Evolutionary conservation across 108 stramenopile genomes (phyloP), one percentile per base, ranked within the genome.

Genomic region (Schizochytrium sp.): DNA sequence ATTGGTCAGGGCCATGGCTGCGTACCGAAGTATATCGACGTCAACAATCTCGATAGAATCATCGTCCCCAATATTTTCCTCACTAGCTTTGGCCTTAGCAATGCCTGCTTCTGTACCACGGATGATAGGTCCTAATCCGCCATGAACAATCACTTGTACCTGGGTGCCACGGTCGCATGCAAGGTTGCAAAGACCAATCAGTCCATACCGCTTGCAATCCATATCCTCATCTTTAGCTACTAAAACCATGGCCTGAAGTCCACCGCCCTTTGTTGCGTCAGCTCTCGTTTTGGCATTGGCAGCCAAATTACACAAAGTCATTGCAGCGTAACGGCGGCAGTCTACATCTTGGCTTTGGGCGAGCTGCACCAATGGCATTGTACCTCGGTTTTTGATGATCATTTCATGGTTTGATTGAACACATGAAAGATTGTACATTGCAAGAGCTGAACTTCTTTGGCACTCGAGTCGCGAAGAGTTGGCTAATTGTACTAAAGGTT

Each of bases 171-270:
- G 61, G 83, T 91, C 89, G 92, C 93, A 95, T 57, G 95, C 94
- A 94, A 96, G 94, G 91, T 96, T 96, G 89, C 95, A 92, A 58
- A 96, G 89, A 28, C 93, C 93, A 42, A 95, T 92, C 87, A 93
- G 91, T 41, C 94, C 95, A 89, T 95, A 95, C 44, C 89, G 90
- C 87, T 89, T 88, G n/a, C 76, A 89, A 49, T 95, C 91, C 3
- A 72, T 57, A 60, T 96, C 96, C 4, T 89, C 91, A 73, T 95
- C 95, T 61, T 89, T 91, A 56, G 94, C 88, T 45, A 95, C 57
- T 42, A 91, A 59, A 10, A 95, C 87, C 59, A 94, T 94, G 46
- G 95, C 91, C 92, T 95, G 96, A 87, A 96, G 76, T 15, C 95
- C 96, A 10, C 96, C 96, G 47, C 93, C 92, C 7, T 92, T 91